Percentiles rank a stretch among this genome's conserved stretches.
phyloP scores from a whole-genome alignment of 495 filamentous ascomycete genomes.

The Aspergillus nidulans region DNA sequence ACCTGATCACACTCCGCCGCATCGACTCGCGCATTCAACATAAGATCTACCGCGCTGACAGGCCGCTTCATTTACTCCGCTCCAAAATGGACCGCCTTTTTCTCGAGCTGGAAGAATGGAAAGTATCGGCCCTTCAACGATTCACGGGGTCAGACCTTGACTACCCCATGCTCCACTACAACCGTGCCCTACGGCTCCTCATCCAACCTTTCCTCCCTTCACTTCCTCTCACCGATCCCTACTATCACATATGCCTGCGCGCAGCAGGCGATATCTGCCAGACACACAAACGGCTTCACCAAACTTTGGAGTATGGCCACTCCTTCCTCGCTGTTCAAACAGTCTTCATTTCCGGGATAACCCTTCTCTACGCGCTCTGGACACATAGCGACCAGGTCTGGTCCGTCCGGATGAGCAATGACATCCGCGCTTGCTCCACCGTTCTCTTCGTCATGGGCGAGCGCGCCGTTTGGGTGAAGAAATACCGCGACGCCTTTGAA shows the following conservation, averaged over 20 bases:
- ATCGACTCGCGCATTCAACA: conserved; percentile 53
- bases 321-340: conserved; percentile 53
- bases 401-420: conserved; percentile 50
- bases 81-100: conserved; percentile 47
- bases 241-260: conserved; percentile 47
- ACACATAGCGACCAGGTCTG: conserved; percentile 45
- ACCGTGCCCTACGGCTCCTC: conserved; percentile 46
- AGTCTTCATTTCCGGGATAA: conserved; percentile 53
- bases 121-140: conserved; percentile 36
- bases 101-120: conserved; percentile 50
- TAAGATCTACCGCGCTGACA: conserved; percentile 52
- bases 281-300: conserved; percentile 49
- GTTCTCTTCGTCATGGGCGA: conserved; percentile 54
- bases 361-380: conserved; percentile 47
- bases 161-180: conserved; percentile 50
- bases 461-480: conserved; percentile 47
- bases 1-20: conserved; percentile 45
- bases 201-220: conserved; percentile 50
- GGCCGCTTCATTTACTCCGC: conserved; percentile 39
- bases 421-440: conserved; percentile 51
- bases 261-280: conserved; percentile 52
- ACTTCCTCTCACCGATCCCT: conserved; percentile 45
- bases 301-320: conserved; percentile 50
- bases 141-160: conserved; percentile 41
- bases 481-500: conserved; percentile 53